These are phyloP conservation scores for Ceratocystis cubensis DNA, from an alignment of 2,329 filamentous ascomycete genomes.

Conservation along the genomic window DNA sequence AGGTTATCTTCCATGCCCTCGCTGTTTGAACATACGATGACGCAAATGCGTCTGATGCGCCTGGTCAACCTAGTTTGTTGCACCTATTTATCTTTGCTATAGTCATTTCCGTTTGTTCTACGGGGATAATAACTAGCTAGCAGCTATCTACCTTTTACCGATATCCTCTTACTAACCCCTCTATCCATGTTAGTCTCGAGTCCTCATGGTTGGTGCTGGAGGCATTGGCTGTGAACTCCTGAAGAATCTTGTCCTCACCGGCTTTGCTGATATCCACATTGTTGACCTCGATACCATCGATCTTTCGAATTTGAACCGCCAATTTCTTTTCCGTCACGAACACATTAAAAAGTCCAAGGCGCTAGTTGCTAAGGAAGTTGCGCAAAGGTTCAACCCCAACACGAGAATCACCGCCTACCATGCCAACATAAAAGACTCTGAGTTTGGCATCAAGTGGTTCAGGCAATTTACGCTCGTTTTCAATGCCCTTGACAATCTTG, in stretches of 20 bases:
- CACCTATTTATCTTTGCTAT: background rate
- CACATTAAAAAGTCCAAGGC: slow-evolving; percentile 98
- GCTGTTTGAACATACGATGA: background rate
- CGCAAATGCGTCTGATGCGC: background rate
- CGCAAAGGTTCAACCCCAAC: slow-evolving; percentile 76
- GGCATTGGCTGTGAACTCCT: slow-evolving; percentile 96
- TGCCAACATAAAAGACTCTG: slow-evolving; percentile 82
- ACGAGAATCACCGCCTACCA: slow-evolving; percentile 81
- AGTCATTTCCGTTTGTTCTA: background rate
- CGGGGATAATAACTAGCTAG: background rate
- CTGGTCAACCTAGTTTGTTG: background rate
- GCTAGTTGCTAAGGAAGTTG: slow-evolving; percentile 83
- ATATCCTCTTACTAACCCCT: slow-evolving; percentile 10
- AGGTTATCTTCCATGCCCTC: background rate
- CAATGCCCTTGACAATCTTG: slow-evolving; percentile 92
- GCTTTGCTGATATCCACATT: slow-evolving; percentile 86
- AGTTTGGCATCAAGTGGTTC: slow-evolving; percentile 86
- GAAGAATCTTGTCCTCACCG: slow-evolving; percentile 86
- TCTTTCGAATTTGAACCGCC: slow-evolving; percentile 90
- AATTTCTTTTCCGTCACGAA: slow-evolving; percentile 91
- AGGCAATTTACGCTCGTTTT: slow-evolving; percentile 72
- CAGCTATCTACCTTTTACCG: background rate
- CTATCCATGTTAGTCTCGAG: slow-evolving; percentile 50
- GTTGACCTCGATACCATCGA: slow-evolving; percentile 98
- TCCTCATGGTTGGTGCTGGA: slow-evolving; percentile 89